phyloP scores from a whole-genome alignment of 345 rosid species.

The Murraya paniculata region DNA sequence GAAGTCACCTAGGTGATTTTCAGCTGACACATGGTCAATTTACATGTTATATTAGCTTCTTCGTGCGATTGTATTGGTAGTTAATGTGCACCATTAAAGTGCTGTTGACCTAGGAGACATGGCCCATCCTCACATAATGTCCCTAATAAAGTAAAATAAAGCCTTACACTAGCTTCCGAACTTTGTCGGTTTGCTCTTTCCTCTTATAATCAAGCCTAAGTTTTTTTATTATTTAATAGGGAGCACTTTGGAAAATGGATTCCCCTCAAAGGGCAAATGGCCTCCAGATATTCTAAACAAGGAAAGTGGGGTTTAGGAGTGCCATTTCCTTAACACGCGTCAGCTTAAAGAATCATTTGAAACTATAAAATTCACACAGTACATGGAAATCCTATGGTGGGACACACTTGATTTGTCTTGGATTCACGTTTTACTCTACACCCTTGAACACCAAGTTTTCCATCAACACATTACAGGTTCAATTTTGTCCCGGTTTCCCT shows the following conservation, averaged over 20 bases:
- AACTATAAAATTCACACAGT: neutral
- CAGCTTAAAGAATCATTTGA: neutral
- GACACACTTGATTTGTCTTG: conserved; percentile 3
- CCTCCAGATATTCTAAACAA: conserved; percentile 8
- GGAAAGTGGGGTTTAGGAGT: conserved; percentile 15
- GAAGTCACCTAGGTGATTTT: neutral
- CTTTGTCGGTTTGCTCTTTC: neutral
- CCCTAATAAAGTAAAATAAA: neutral
- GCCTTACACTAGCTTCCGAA: neutral
- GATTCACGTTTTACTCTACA: neutral
- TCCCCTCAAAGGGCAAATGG: neutral
- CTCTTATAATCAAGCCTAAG: conserved; percentile 2
- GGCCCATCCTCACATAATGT: neutral
- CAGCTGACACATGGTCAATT: neutral
- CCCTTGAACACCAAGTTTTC: neutral
- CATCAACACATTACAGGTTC: neutral
- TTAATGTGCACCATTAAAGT: neutral
- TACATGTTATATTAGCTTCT: neutral
- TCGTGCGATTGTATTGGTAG: neutral
- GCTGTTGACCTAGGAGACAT: neutral
- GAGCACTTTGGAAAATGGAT: conserved; percentile 11
- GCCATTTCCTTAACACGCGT: neutral
- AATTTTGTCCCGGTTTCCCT: neutral
- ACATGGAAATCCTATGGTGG: conserved; percentile 9
- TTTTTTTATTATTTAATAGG: neutral